phyloP scores from a whole-genome alignment of 164 flowering plant genomes.

The Kalanchoe fedtschenkoi region DNA sequence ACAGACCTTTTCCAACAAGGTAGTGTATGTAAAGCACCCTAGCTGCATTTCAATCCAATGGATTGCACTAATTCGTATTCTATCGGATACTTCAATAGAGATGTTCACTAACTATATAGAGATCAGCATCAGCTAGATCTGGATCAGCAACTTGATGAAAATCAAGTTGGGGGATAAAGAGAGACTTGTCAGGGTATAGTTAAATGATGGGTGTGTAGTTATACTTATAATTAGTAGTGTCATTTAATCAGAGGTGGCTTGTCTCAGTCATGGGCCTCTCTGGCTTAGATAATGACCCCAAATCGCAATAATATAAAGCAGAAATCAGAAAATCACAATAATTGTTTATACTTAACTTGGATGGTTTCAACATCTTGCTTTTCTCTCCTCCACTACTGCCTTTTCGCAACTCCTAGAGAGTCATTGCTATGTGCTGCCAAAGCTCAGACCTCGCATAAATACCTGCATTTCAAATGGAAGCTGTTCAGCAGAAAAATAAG shows the following conservation, averaged over 20 bases:
- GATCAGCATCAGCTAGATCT: too few species aligned
- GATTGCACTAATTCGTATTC: not conserved
- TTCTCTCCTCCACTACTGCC: not conserved
- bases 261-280: not conserved
- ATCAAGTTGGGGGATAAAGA: not conserved
- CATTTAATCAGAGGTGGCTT: not conserved
- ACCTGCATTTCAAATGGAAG: not conserved
- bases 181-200: not conserved
- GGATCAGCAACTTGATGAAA: not conserved
- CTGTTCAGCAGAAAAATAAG: not conserved
- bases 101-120: not conserved
- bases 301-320: not conserved
- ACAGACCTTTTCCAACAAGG: not conserved
- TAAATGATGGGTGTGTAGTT: too few species aligned
- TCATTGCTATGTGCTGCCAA: not conserved
- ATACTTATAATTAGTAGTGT: too few species aligned
- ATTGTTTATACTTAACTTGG: too few species aligned
- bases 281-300: not conserved
- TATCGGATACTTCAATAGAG: not conserved
- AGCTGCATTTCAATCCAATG: not conserved
- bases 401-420: not conserved
- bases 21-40: not conserved
- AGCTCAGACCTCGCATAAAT: not conserved
- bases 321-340: not conserved
- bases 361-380: not conserved